Evolutionary conservation across 495 filamentous ascomycete genomes (phyloP).

Genomic region (Tuber indicum): DNA sequence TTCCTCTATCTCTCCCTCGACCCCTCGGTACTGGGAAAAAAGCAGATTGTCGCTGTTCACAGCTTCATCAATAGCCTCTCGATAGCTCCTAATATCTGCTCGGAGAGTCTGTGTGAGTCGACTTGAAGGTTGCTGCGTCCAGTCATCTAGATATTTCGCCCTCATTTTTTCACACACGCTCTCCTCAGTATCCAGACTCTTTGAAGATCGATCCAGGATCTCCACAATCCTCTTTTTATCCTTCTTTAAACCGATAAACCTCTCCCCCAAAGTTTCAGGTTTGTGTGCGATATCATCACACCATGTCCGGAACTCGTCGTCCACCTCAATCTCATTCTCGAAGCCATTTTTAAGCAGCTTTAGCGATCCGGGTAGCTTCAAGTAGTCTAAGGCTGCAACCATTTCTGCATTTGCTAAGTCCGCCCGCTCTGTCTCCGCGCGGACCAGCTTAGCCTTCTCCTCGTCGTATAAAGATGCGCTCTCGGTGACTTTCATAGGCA

Average conservation of each 20-base stretch:
- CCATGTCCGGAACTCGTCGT: constrained; percentile 88
- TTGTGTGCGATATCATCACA: constrained; percentile 85
- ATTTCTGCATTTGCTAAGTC: constrained; percentile 90
- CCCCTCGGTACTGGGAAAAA: constrained; percentile 71
- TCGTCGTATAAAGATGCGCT: constrained; percentile 96
- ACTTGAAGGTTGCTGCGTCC: constrained; percentile 94
- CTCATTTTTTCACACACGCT: constrained; percentile 99
- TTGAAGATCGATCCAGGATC: constrained; percentile 69
- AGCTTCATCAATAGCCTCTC: constrained; percentile 82
- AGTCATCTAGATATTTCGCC: constrained; percentile 90
- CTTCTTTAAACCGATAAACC: constrained; percentile 69
- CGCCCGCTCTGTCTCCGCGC: constrained; percentile 87
- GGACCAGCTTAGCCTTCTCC: constrained; percentile 91
- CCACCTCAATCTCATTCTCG: constrained; percentile 79
- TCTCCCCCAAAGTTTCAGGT: constrained; percentile 56
- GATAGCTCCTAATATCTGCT: constrained; percentile 77
- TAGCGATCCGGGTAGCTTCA: constrained; percentile 80
- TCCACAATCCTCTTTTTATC: constrained; percentile 67
- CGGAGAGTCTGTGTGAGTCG: constrained; percentile 80
- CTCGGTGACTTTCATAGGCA: constrained; percentile 93
- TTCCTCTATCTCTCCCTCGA: constrained; percentile 84
- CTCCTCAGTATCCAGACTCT: constrained; percentile 90
- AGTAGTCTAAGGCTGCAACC: constrained; percentile 88
- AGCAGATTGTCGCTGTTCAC: constrained; percentile 81
- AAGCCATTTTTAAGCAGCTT: constrained; percentile 89